phyloP scores from a whole-genome alignment of 495 filamentous ascomycete genomes.

The Penicillium chermesinum region DNA sequence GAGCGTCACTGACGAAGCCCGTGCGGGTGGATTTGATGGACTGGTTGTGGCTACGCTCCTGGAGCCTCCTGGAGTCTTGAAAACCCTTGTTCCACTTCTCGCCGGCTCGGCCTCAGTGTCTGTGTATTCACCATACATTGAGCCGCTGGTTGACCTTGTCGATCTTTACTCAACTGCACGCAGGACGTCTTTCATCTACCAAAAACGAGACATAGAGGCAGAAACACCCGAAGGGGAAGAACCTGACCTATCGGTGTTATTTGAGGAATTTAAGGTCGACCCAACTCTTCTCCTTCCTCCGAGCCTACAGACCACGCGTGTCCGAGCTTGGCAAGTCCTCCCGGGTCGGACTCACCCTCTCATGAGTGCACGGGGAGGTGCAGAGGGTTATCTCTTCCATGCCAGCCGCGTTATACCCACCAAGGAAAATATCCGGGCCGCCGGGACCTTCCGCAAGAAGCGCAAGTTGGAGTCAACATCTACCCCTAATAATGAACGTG shows the following conservation, averaged over 20 bases:
- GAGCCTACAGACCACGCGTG: conserved; percentile 69
- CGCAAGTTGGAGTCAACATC: conserved; percentile 29
- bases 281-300: conserved; percentile 76
- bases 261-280: conserved; percentile 73
- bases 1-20: conserved; percentile 64
- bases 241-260: conserved; percentile 44
- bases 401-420: conserved; percentile 75
- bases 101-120: conserved; percentile 77
- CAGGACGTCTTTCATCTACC: conserved; percentile 63
- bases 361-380: conserved; percentile 83
- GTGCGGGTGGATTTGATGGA: conserved; percentile 73
- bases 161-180: conserved; percentile 76
- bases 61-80: conserved; percentile 71
- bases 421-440: conserved; percentile 71
- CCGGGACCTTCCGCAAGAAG: conserved; percentile 61
- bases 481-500: conserved; percentile 24
- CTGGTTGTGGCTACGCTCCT: conserved; percentile 75
- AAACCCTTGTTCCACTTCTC: conserved; percentile 68
- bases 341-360: conserved; percentile 89
- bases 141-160: conserved; percentile 66
- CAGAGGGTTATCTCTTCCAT: conserved; percentile 87
- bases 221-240: conserved; percentile 12
- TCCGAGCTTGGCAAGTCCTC: conserved; percentile 80
- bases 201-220: conserved; percentile 31
- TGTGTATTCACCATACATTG: conserved; percentile 75